Percentiles rank a stretch among this genome's conserved stretches.
Conservation (phyloP, 2,329 filamentous ascomycete genomes). For the Zymoseptoria ardabiliae region DNA sequence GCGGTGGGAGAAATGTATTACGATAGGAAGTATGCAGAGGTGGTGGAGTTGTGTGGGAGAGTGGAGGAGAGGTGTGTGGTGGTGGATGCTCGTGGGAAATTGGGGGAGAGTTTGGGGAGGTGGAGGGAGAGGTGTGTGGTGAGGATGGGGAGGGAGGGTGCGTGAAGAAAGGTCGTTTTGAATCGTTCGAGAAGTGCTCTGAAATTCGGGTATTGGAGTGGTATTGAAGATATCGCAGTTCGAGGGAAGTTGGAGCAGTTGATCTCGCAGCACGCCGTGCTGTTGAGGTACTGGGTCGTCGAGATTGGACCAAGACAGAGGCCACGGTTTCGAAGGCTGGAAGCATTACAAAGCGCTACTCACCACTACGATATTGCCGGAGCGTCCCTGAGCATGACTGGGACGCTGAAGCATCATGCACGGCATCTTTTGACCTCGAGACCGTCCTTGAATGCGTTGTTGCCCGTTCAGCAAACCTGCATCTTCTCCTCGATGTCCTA, state of each 20-base stretch:
- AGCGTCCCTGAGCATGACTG: not conserved
- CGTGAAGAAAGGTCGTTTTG: too few species aligned
- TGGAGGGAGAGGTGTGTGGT: slow-evolving; percentile 20
- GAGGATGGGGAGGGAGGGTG: slow-evolving; percentile 4
- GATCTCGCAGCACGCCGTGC: too few species aligned
- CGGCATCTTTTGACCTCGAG: not conserved
- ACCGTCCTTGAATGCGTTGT: not conserved
- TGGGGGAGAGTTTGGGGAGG: slow-evolving; percentile 15
- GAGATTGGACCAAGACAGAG: too few species aligned
- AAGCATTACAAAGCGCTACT: too few species aligned
- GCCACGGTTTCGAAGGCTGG: too few species aligned
- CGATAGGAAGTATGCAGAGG: slow-evolving; percentile 49
- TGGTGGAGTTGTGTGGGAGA: slow-evolving; percentile 20
- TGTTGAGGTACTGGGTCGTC: too few species aligned
- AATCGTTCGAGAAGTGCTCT: too few species aligned
- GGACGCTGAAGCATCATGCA: not conserved
- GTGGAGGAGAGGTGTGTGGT: slow-evolving; percentile 18
- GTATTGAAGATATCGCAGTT: too few species aligned
- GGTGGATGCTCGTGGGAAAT: slow-evolving; percentile 20
- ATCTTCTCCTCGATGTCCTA: not conserved
- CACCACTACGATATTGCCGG: too few species aligned
- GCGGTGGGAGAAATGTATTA: slow-evolving; percentile 54
- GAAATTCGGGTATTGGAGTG: too few species aligned
- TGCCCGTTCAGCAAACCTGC: not conserved
- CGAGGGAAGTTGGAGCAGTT: too few species aligned